Evolutionary conservation across 768 basidiomycete genomes (phyloP).

Genomic region (Pulveroboletus sp.): DNA sequence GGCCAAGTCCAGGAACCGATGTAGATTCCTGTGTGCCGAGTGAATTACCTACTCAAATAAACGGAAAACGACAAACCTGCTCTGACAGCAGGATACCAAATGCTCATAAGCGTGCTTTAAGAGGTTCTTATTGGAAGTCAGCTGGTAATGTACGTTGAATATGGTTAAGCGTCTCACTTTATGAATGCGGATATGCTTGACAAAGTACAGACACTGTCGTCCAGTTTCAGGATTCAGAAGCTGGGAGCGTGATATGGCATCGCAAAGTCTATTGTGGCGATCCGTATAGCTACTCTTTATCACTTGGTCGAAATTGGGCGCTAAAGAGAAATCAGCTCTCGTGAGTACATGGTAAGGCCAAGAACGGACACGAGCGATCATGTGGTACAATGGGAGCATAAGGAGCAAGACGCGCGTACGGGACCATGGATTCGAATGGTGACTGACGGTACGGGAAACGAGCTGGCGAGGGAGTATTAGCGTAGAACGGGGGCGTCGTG

Average conservation of each 20-base stretch:
- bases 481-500: constrained; percentile 5
- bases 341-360: neutral
- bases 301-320: neutral
- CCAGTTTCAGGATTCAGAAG: neutral
- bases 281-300: neutral
- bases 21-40: constrained; percentile 4
- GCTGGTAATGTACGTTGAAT: neutral
- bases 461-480: neutral
- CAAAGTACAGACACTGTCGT: constrained; percentile 4
- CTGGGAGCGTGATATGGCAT: constrained; percentile 1
- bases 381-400: neutral
- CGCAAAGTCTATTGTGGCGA: neutral
- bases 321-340: constrained; percentile 7
- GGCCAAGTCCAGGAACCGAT: constrained; percentile 3
- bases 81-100: constrained; percentile 12
- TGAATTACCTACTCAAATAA: neutral
- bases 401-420: neutral
- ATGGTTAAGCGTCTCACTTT: constrained; percentile 10
- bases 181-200: constrained; percentile 14
- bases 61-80: constrained; percentile 1
- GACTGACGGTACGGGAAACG: neutral
- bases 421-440: neutral
- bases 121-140: constrained; percentile 19
- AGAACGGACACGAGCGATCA: constrained; percentile 10
- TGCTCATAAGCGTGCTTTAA: constrained; percentile 24